These are phyloP conservation scores for Coniferiporia sulphurascens DNA, from an alignment of 1,284 basidiomycete genomes.

Conservation along the genomic window DNA sequence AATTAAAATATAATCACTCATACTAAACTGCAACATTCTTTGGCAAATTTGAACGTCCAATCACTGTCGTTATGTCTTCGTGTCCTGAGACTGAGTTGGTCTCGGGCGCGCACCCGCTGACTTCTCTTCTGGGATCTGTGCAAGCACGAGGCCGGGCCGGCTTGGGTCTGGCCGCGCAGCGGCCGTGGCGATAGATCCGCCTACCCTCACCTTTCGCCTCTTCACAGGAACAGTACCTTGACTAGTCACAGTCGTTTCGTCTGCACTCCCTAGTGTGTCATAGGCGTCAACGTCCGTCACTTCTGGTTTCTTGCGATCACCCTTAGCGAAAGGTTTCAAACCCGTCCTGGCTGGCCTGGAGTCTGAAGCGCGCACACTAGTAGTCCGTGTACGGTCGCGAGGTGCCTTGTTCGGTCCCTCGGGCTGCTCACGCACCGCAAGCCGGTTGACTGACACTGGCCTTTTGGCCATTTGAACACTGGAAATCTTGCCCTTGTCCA, in stretches of 20 bases:
- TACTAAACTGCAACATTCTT: not conserved
- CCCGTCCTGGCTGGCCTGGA: not conserved
- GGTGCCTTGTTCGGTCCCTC: not conserved
- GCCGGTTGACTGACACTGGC: constrained; percentile 29
- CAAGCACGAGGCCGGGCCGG: not conserved
- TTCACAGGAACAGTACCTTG: not conserved
- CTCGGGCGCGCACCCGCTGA: not conserved
- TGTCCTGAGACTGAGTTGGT: not conserved
- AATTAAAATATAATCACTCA: not conserved
- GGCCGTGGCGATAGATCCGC: not conserved
- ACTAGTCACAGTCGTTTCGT: not conserved
- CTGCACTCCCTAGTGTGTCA: constrained; percentile 9
- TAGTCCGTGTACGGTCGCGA: not conserved
- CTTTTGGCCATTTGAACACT: constrained; percentile 2
- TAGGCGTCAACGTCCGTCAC: not conserved
- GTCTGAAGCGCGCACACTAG: not conserved
- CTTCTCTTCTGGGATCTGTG: constrained; percentile 7
- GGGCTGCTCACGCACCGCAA: constrained; percentile 20
- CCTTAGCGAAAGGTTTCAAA: not conserved
- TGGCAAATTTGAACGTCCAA: not conserved
- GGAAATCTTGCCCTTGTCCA: not conserved
- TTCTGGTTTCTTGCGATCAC: not conserved
- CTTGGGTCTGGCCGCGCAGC: not conserved
- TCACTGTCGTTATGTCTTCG: not conserved
- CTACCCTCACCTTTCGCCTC: constrained; percentile 6